Evolutionary conservation across 2,329 filamentous ascomycete genomes (phyloP).

Genomic region (Ophiobolus disseminans): DNA sequence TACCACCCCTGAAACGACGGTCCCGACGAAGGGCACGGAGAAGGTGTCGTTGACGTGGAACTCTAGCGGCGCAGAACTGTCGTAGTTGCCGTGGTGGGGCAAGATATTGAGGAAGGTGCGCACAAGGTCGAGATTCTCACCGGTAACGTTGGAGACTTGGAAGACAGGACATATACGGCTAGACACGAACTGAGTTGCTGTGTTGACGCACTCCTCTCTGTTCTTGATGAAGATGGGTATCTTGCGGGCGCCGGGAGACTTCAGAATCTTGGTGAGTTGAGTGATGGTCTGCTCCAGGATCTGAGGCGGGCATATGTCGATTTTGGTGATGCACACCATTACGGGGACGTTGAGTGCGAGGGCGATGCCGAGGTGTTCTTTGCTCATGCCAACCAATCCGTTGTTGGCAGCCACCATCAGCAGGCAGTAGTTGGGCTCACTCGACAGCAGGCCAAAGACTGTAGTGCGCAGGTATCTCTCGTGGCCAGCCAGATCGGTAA

Average conservation of each 20-base stretch:
- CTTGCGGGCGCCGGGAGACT: constrained; percentile 90
- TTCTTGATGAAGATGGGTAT: constrained; percentile 96
- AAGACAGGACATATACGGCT: constrained; percentile 97
- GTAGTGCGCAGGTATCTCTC: constrained; percentile 95
- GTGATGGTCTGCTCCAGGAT: constrained; percentile 93
- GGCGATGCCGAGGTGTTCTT: constrained; percentile 95
- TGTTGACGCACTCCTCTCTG: constrained; percentile 90
- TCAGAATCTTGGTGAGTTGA: constrained; percentile 90
- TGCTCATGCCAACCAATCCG: constrained; percentile 95
- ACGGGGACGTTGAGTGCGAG: constrained; percentile 94
- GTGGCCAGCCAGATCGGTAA: constrained; percentile 94
- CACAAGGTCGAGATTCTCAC: constrained; percentile 86
- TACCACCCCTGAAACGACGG: constrained; percentile 92
- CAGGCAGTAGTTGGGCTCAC: constrained; percentile 95
- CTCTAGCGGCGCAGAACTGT: constrained; percentile 83
- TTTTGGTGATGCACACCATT: constrained; percentile 98
- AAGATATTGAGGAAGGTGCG: constrained; percentile 94
- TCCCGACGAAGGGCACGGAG: constrained; percentile 95
- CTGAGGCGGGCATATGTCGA: constrained; percentile 95
- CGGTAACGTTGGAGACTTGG: constrained; percentile 97
- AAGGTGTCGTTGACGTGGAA: constrained; percentile 98
- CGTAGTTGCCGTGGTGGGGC: constrained; percentile 92
- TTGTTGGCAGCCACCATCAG: constrained; percentile 99
- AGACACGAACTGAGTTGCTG: constrained; percentile 93
- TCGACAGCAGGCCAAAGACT: constrained; percentile 92